These are phyloP conservation scores for Phaeosphaeriaceae sp. DNA, from an alignment of 2,329 filamentous ascomycete species.

Conservation along the genomic window DNA sequence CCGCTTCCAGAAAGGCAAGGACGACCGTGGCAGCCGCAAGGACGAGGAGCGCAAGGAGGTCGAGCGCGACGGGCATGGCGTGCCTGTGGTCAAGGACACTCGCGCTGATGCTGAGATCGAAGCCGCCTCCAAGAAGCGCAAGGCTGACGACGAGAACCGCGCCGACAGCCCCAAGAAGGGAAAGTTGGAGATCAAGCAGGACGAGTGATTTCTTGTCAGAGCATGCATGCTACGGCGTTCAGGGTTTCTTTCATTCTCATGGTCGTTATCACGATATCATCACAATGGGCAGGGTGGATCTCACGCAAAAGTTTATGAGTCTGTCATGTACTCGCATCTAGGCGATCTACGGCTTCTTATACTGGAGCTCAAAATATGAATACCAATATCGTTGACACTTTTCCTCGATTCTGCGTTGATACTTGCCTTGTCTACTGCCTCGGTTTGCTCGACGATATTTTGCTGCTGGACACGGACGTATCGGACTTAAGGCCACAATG, in stretches of 20 bases:
- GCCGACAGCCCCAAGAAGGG: slow-evolving; percentile 37
- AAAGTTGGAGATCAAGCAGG: slow-evolving; percentile 46
- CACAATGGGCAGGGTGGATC: slow-evolving; percentile 6
- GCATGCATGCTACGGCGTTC: slow-evolving; percentile 19
- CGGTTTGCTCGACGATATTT: background rate
- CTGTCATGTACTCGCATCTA: slow-evolving; percentile 1
- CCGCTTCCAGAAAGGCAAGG: slow-evolving; percentile 44
- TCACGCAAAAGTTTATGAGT: slow-evolving; percentile 12
- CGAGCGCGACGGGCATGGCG: slow-evolving; percentile 33
- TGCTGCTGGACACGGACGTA: background rate
- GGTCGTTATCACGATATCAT: slow-evolving; percentile 17
- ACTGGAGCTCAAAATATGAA: background rate
- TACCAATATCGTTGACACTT: background rate
- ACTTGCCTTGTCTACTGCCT: background rate
- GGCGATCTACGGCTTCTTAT: background rate
- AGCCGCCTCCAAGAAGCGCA: slow-evolving; percentile 41
- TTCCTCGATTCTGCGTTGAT: background rate
- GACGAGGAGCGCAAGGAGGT: slow-evolving; percentile 27
- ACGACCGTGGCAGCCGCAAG: slow-evolving; percentile 27
- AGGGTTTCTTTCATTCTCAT: slow-evolving; percentile 10
- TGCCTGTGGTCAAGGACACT: slow-evolving; percentile 35
- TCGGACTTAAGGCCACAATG: background rate
- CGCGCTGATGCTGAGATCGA: slow-evolving; percentile 19
- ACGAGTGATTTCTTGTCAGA: slow-evolving; percentile 22
- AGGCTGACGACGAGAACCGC: slow-evolving; percentile 33